Base-by-base conservation (phyloP, 768 basidiomycete species). In the Ramaria sp. region DNA sequence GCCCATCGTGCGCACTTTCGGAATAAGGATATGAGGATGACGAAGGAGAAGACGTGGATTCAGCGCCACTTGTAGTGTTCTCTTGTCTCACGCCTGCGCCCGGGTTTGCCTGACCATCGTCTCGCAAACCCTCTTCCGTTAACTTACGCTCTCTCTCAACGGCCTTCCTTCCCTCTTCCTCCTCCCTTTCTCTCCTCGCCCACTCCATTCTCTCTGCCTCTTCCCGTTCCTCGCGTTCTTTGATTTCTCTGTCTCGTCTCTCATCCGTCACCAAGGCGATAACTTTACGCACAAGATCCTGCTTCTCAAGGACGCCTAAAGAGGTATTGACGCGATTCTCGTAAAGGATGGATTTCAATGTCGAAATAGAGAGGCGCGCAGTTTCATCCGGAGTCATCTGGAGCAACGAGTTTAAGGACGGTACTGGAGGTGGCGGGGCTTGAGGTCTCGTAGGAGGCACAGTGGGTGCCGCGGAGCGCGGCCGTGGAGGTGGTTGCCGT, bases 271-370 rank as follows among this genome's bases (percentile, higher is more conserved):
- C 70, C 12, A 91, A 69, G 15, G 68, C 71, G 55, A 71, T 62
- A 24, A 90, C 89, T 64, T 86, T 87, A 43, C 68, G 74, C 13
- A 92, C 88, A n/a, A 92, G 68, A 51, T 92, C 90, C 22, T 75
- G 72, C 73, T 96, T 96, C 73, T 96, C 93, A n/a, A 95, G 71
- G 1, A 93, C 72, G 19, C 38, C 65, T 54, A 78, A 66, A 64
- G 83, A 74, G 43, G 75, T 72, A 63, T 71, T 70, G 15, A 88
- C 88, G 56, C 87, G 91, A 61, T 93, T 90, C 54, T 82, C 81
- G 65, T 82, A 90, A 20, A 96, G 69, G 19, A 95, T 78, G 1
- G 76, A 75, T 67, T 96, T 96, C 48, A 96, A 73, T n/a, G 76
- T 70, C 22, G 80, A 72, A 54, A 94, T 80, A 7, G 85, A 80